These are phyloP conservation scores for Chalciporus piperatoides DNA, from an alignment of 1,284 basidiomycete species.

Conservation along the genomic window DNA sequence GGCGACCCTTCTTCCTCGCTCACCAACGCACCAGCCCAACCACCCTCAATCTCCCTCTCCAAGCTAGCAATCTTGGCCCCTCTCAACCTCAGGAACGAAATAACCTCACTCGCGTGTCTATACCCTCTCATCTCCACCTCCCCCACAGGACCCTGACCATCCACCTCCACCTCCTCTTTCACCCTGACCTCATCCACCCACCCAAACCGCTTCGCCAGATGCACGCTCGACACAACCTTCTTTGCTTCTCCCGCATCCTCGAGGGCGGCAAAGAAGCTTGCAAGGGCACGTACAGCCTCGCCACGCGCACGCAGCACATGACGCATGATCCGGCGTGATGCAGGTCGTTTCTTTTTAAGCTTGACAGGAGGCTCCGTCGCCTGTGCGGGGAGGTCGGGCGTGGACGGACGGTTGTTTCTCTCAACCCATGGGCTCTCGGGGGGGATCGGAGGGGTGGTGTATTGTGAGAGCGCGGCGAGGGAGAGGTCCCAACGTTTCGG, in stretches of 20 bases:
- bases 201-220: constrained; percentile 58
- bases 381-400: constrained; percentile 24
- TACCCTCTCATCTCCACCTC: constrained; percentile 44
- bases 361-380: constrained; percentile 40
- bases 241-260: constrained; percentile 45
- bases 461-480: constrained; percentile 64
- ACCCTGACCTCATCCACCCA: constrained; percentile 36
- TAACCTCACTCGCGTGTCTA: constrained; percentile 58
- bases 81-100: constrained; percentile 55
- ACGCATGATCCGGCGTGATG: constrained; percentile 77
- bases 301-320: constrained; percentile 81
- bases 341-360: constrained; percentile 50
- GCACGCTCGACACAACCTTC: constrained; percentile 53
- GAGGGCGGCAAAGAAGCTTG: constrained; percentile 65
- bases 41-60: constrained; percentile 45
- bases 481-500: constrained; percentile 80
- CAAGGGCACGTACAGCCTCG: constrained; percentile 72
- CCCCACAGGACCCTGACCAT: constrained; percentile 24
- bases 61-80: constrained; percentile 64
- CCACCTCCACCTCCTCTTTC: constrained; percentile 24
- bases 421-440: constrained; percentile 71
- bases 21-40: constrained; percentile 56
- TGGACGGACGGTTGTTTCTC: constrained; percentile 34
- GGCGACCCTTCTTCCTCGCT: constrained; percentile 58
- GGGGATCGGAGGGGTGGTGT: constrained; percentile 62